Evolutionary conservation across 2,329 filamentous ascomycete genomes (phyloP).

Genomic region (Sporothrix globosa): DNA sequence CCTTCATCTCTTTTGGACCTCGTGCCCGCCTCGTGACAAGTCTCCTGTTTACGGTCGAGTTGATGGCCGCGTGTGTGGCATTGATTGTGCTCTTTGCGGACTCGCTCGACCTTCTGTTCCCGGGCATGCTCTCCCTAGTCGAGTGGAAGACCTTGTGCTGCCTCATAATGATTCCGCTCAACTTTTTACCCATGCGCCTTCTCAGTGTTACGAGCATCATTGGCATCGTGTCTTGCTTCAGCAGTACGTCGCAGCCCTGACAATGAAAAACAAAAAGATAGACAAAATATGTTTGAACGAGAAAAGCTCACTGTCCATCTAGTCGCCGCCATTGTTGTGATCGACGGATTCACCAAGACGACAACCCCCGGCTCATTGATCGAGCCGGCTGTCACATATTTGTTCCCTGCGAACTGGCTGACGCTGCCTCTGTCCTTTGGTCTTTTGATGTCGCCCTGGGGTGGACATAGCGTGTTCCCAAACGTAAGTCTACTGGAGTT

Average conservation of each 20-base stretch:
- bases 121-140: slow-evolving; percentile 64
- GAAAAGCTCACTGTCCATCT: background rate
- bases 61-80: slow-evolving; percentile 86
- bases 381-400: slow-evolving; percentile 75
- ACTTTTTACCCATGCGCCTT: slow-evolving; percentile 79
- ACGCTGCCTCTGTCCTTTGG: slow-evolving; percentile 87
- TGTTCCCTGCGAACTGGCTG: slow-evolving; percentile 84
- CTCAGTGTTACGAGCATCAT: slow-evolving; percentile 90
- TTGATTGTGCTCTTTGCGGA: slow-evolving; percentile 92
- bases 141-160: slow-evolving; percentile 88
- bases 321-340: slow-evolving; percentile 83
- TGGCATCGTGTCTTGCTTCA: slow-evolving; percentile 87
- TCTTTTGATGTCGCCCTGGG: slow-evolving; percentile 78
- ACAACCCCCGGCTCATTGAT: slow-evolving; percentile 79
- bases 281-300: too few relatives aligned
- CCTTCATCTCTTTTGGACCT: slow-evolving; percentile 85
- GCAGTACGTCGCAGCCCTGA: slow-evolving; percentile 64
- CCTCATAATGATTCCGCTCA: slow-evolving; percentile 75
- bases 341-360: slow-evolving; percentile 85
- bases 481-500: slow-evolving; percentile 55
- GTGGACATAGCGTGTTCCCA: slow-evolving; percentile 72
- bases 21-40: slow-evolving; percentile 81
- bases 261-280: too few relatives aligned
- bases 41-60: slow-evolving; percentile 82
- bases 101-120: slow-evolving; percentile 77